Evolutionary conservation across 2,329 filamentous ascomycete genomes (phyloP).

Genomic region (Fusarium sp.): DNA sequence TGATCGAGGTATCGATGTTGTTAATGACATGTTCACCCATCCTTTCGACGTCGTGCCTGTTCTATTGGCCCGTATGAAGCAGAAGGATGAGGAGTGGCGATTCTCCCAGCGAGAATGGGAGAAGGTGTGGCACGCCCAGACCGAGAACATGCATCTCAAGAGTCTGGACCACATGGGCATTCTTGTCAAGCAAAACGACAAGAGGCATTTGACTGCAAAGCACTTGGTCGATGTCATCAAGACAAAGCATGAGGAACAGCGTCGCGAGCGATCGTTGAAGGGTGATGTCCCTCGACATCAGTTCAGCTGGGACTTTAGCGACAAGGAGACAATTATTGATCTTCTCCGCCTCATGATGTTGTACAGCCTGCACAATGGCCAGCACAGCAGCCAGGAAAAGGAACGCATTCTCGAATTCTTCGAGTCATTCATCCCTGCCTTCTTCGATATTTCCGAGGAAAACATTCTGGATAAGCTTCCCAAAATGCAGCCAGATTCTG

Average conservation of each 20-base stretch:
- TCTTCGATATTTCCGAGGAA: constrained; percentile 81
- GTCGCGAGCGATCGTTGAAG: constrained; percentile 74
- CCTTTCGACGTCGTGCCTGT: constrained; percentile 91
- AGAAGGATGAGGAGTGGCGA: constrained; percentile 98
- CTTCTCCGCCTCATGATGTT: constrained; percentile 72
- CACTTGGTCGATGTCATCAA: constrained; percentile 91
- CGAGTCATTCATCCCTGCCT: constrained; percentile 78
- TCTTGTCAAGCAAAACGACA: constrained; percentile 87
- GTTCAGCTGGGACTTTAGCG: constrained; percentile 79
- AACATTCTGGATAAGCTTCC: constrained; percentile 74
- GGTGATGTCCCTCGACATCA: constrained; percentile 75
- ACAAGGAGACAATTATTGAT: constrained; percentile 75
- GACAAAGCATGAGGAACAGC: constrained; percentile 91
- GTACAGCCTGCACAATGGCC: constrained; percentile 74
- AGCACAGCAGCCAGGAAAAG: constrained; percentile 78
- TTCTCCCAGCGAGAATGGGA: constrained; percentile 98
- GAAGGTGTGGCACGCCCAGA: constrained; percentile 98
- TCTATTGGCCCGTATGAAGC: constrained; percentile 88
- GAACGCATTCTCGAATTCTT: constrained; percentile 80
- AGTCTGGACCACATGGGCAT: constrained; percentile 97
- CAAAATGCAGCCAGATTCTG: constrained; percentile 76
- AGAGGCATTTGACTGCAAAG: constrained; percentile 90
- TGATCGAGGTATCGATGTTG: constrained; percentile 85
- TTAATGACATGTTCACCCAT: constrained; percentile 84
- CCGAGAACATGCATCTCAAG: constrained; percentile 93